These are phyloP conservation scores for Fomitopsis pulvina DNA, from an alignment of 768 basidiomycete genomes.

Conservation along the genomic window DNA sequence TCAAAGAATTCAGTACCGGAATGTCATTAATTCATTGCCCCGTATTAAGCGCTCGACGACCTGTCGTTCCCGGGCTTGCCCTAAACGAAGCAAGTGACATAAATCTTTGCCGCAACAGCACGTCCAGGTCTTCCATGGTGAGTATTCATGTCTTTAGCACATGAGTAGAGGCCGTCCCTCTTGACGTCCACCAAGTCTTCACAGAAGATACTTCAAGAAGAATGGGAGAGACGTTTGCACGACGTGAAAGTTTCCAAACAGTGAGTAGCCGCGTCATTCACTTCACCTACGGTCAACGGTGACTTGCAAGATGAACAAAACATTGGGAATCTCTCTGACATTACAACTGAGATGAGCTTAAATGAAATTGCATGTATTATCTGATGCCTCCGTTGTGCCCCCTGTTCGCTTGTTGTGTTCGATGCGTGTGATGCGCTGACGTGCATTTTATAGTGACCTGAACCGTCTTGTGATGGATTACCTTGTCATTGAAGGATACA, in stretches of 20 bases:
- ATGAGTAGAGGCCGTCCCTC: not conserved
- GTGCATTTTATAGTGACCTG: constrained; percentile 59
- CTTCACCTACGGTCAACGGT: constrained; percentile 13
- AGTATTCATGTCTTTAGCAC: constrained; percentile 5
- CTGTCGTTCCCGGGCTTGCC: constrained; percentile 24
- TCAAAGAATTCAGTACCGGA: too few species aligned
- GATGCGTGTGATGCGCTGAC: constrained; percentile 20
- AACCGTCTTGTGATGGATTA: constrained; percentile 96
- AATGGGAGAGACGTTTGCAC: constrained; percentile 81
- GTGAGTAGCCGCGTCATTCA: constrained; percentile 57
- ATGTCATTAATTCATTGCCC: too few species aligned
- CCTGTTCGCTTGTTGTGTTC: constrained; percentile 5
- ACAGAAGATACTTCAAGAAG: constrained; percentile 69
- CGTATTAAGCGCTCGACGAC: not conserved
- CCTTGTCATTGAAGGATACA: constrained; percentile 96
- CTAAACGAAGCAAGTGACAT: constrained; percentile 28
- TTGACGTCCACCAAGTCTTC: constrained; percentile 18
- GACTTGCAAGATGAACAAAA: constrained; percentile 63
- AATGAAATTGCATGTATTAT: constrained; percentile 78
- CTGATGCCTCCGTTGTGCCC: constrained; percentile 46
- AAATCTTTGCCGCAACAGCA: constrained; percentile 24
- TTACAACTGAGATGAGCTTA: constrained; percentile 44
- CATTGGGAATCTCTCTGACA: constrained; percentile 99
- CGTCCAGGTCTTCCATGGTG: constrained; percentile 22
- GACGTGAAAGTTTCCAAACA: constrained; percentile 81